Base-by-base conservation (phyloP, 2,329 filamentous ascomycete species). In the Penicillium decumbens region DNA sequence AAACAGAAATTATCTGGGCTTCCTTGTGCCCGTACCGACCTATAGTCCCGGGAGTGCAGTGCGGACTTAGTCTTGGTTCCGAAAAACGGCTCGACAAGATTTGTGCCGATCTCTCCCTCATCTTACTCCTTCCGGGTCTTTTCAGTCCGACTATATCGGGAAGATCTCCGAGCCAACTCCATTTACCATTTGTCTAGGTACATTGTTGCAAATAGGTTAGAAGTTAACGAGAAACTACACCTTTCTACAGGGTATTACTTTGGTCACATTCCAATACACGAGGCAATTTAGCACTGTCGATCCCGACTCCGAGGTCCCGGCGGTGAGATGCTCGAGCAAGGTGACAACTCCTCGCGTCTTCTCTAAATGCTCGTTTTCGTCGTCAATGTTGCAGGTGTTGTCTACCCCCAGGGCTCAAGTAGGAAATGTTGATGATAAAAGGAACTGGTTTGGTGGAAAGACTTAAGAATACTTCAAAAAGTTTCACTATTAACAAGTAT, bases 51-150 rank as follows among this genome's bases (percentile, higher is more conserved):
- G 42, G 40, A 18, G 30, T 30, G 42, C 32, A 18, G 30, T 30
- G 42, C 32, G 32, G 45, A 49, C 23, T 45, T 46, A 43, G 30
- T 27, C 44, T 50, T 49, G 43, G 45, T 18, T 20, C 50, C 55
- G 55, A 57, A 50, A 46, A 56, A 50, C 45, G 41, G 49, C 58
- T 55, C 35, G 41, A 46, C 50, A 46, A 51, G 43, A 30, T 49
- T 55, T 12, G 18, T 32, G 49, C 37, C 47, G 49, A 54, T 57
- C 52, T 38, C 20, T 41, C 24, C 32, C 51, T 49, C 18, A 37
- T 46, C 39, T 41, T 37, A 37, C 42, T 40, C 43, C 24, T 48
- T 56, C 43, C 41, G 32, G 43, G 33, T 33, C 42, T n/a, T n/a
- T 43, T 33, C 9, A 12, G 20, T 4, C 41, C 37, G 33, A 32